phyloP scores from a whole-genome alignment of 2,329 filamentous ascomycete species.

The Fusarium equiseti region DNA sequence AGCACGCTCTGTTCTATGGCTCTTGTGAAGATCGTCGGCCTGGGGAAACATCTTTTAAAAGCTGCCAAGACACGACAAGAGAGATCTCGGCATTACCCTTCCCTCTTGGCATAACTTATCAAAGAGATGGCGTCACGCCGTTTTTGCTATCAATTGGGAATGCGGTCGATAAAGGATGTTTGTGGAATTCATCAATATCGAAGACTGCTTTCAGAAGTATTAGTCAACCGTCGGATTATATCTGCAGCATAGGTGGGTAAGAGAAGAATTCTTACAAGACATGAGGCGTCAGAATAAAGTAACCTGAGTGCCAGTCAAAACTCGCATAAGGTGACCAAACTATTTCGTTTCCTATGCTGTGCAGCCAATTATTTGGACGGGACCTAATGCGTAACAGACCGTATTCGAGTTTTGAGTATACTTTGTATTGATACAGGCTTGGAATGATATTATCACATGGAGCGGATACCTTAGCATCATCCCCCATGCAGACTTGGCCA shows the following conservation, averaged over 20 bases:
- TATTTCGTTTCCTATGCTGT: neutral
- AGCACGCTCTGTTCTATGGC: neutral
- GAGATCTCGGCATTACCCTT: neutral
- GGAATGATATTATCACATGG: neutral
- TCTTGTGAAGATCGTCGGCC: neutral
- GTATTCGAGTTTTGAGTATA: neutral
- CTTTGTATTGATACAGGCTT: neutral
- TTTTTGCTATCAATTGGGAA: neutral
- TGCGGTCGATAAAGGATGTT: neutral
- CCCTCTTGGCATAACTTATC: neutral
- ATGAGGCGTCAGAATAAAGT: neutral
- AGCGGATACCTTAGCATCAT: neutral
- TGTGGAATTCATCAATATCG: neutral
- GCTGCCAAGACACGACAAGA: neutral
- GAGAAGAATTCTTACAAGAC: too few relatives aligned
- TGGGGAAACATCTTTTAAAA: neutral
- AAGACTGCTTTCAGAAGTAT: neutral
- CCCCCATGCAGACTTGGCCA: neutral
- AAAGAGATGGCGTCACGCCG: neutral
- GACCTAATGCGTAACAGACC: neutral
- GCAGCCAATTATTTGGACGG: neutral
- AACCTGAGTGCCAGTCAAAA: neutral
- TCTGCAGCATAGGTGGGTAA: too few relatives aligned
- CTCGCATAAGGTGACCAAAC: neutral
- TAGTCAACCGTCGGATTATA: too few relatives aligned